Evolutionary conservation across 148 eudicot genomes (phyloP).

Genomic region (Nepenthes gracilis): DNA sequence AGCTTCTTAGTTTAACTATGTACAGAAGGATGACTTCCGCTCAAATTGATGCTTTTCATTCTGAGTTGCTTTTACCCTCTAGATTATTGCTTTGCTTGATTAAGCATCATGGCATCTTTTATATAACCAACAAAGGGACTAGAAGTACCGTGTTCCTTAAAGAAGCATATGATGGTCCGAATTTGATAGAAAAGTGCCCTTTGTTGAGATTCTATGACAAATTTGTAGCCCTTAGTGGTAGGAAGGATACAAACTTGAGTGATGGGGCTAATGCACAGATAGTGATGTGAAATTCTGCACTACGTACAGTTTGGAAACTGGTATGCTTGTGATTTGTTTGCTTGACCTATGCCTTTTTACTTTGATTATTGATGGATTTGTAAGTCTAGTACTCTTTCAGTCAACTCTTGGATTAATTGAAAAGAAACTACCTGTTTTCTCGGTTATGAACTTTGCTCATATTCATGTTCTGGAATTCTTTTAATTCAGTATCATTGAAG

Average conservation of each 20-base stretch:
- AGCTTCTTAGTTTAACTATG: constrained; percentile 84
- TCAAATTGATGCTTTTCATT: constrained; percentile 69
- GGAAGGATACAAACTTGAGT: constrained; percentile 30
- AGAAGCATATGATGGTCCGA: constrained; percentile 81
- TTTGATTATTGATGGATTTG: too few species aligned
- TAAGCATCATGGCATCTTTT: constrained; percentile 88
- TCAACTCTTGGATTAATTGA: too few species aligned
- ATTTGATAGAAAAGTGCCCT: constrained; percentile 64
- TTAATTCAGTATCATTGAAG: too few species aligned
- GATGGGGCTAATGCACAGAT: constrained; percentile 4
- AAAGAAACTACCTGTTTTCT: too few species aligned
- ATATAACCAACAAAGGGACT: constrained; percentile 80
- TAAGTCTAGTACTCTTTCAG: too few species aligned
- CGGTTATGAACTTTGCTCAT: too few species aligned
- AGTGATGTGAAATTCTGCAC: too few species aligned
- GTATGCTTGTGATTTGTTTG: too few species aligned
- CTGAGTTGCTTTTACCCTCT: constrained; percentile 62
- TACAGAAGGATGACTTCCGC: constrained; percentile 70
- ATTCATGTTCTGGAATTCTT: too few species aligned
- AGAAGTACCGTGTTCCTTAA: constrained; percentile 77
- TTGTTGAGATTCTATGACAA: constrained; percentile 58
- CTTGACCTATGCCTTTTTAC: too few species aligned
- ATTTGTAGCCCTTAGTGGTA: constrained; percentile 62
- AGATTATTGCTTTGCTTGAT: constrained; percentile 75
- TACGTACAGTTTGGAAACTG: too few species aligned